A percentile compares a stretch with the other conserved stretches of the same genome.
Evolutionary conservation across 129 eudicot species (phyloP).

Genomic region (Tagetes patula): DNA sequence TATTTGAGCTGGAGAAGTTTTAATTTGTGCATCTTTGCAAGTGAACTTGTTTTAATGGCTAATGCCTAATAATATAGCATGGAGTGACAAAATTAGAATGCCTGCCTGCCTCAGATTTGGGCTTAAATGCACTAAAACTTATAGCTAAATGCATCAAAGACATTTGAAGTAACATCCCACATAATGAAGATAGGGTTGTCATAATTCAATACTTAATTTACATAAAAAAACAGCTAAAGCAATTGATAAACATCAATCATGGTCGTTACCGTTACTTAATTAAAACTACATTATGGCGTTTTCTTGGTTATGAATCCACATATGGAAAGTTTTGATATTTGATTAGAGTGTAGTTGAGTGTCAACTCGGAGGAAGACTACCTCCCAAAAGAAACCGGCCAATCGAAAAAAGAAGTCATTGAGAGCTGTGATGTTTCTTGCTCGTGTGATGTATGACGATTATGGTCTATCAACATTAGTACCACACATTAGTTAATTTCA

Average conservation of each 20-base stretch:
- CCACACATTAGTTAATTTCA: background rate
- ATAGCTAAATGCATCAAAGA: too few species aligned
- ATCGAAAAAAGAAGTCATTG: background rate
- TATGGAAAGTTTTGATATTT: background rate
- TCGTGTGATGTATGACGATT: background rate
- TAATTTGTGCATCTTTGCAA: conserved; percentile 19
- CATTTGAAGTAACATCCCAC: background rate
- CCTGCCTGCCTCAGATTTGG: background rate
- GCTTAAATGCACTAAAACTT: background rate
- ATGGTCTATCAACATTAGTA: background rate
- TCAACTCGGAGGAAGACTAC: too few species aligned
- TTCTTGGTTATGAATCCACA: background rate
- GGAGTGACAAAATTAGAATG: background rate
- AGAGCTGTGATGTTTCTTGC: background rate
- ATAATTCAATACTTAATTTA: background rate
- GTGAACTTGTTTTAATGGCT: conserved; percentile 13
- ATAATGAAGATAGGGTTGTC: too few species aligned
- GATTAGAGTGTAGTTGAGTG: too few species aligned
- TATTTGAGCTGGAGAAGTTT: conserved; percentile 18
- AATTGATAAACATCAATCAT: background rate
- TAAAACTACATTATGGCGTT: background rate
- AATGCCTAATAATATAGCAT: background rate
- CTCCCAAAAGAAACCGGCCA: too few species aligned
- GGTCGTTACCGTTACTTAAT: background rate
- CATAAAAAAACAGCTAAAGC: background rate